phyloP scores from a whole-genome alignment of 306 rosid genomes.

The Cicer bijugum region DNA sequence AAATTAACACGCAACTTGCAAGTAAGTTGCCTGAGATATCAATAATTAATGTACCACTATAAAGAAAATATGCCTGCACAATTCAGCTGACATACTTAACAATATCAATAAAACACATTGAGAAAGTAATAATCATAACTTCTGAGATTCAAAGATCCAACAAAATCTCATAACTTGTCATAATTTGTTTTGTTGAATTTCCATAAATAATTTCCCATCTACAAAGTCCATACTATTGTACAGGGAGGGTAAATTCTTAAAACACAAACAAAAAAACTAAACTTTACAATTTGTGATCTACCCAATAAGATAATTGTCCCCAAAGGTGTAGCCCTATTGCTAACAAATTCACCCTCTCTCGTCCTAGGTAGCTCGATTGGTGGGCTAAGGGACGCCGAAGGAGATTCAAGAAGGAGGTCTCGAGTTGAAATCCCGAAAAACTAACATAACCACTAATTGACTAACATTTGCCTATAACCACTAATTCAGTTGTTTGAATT shows the following conservation, averaged over 20 bases:
- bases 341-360: too few species aligned
- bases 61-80: constrained; percentile 9
- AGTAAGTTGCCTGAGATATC: background rate
- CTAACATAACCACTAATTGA: too few species aligned
- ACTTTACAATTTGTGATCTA: too few species aligned
- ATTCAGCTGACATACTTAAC: constrained; percentile 1
- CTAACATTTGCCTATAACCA: too few species aligned
- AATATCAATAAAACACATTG: background rate
- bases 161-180: background rate
- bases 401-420: too few species aligned
- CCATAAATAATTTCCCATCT: background rate
- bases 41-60: background rate
- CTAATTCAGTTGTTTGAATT: background rate
- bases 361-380: too few species aligned
- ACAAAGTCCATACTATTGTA: background rate
- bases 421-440: too few species aligned
- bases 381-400: too few species aligned
- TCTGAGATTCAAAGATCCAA: background rate
- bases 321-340: too few species aligned
- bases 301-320: too few species aligned
- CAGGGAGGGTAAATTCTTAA: too few species aligned
- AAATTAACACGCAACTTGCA: constrained; percentile 26
- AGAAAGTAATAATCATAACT: background rate
- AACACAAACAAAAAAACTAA: too few species aligned
- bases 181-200: background rate